phyloP scores from a whole-genome alignment of 257 asterid species.

The Penstemon eatonii region DNA sequence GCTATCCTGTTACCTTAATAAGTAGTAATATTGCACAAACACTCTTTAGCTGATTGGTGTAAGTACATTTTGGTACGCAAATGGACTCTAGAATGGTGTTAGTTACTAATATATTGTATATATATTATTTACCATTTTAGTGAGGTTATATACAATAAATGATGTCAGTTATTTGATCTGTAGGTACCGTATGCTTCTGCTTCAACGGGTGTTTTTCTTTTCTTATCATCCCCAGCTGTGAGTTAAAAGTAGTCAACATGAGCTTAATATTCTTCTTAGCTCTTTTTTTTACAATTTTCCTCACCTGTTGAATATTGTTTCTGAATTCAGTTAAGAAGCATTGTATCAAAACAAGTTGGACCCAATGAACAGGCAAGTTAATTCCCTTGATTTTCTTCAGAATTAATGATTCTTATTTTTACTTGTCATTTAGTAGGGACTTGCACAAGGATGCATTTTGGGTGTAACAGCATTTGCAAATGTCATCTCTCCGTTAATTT shows the following conservation, averaged over 20 bases:
- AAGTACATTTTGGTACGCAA: too few relatives aligned
- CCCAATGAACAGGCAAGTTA: constrained; percentile 66
- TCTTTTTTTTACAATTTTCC: constrained; percentile 31
- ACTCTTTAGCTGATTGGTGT: too few relatives aligned
- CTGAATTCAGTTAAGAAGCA: constrained; percentile 63
- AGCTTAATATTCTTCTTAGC: constrained; percentile 22
- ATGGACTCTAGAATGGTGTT: not conserved
- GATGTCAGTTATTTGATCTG: constrained; percentile 12
- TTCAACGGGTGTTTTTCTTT: constrained; percentile 37
- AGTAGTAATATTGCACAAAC: too few relatives aligned
- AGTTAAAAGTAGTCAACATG: constrained; percentile 23
- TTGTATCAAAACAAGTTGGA: constrained; percentile 79
- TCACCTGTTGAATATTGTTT: constrained; percentile 32
- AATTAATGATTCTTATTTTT: not conserved
- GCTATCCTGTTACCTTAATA: not conserved
- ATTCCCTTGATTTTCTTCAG: not conserved
- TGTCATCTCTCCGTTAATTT: constrained; percentile 62
- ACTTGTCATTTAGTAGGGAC: constrained; percentile 44
- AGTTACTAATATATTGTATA: not conserved
- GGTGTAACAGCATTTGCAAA: constrained; percentile 67
- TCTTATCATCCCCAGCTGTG: constrained; percentile 43
- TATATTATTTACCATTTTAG: not conserved
- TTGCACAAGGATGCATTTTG: constrained; percentile 74
- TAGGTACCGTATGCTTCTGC: constrained; percentile 84
- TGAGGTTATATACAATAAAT: not conserved